Evolutionary conservation across 306 rosid genomes (phyloP).

Genomic region (Quercus cerris): DNA sequence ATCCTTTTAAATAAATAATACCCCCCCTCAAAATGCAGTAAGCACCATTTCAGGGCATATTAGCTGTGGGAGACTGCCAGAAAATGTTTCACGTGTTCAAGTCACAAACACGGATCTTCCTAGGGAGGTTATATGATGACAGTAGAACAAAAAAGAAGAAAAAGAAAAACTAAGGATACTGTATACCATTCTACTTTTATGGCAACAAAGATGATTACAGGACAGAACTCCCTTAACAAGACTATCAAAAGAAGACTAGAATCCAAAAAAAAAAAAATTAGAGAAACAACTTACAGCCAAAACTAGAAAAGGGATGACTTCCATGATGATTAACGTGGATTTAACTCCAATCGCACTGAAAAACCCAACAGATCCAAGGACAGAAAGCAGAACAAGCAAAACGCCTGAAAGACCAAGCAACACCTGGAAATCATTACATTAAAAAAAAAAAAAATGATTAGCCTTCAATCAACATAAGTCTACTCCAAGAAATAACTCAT

Average conservation of each 20-base stretch:
- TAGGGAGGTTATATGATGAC: background rate
- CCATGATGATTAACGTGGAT: constrained; percentile 95
- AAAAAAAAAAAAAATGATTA: constrained; percentile 7
- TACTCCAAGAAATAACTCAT: constrained; percentile 5
- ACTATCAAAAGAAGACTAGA: constrained; percentile 9
- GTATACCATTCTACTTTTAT: background rate
- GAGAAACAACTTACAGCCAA: constrained; percentile 72
- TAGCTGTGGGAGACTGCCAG: background rate
- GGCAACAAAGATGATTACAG: background rate
- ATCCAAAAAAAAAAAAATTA: constrained; percentile 8
- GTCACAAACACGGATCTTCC: background rate
- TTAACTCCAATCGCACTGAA: constrained; percentile 91
- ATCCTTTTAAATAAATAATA: background rate
- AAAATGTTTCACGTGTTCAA: background rate
- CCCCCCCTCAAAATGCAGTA: background rate
- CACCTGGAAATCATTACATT: constrained; percentile 46
- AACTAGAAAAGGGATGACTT: constrained; percentile 94
- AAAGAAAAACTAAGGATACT: background rate
- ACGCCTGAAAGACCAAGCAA: constrained; percentile 92
- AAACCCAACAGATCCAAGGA: constrained; percentile 90
- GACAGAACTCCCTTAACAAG: background rate
- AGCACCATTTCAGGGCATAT: background rate
- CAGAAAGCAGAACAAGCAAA: constrained; percentile 87
- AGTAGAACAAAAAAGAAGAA: background rate
- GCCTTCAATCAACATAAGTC: constrained; percentile 6